Percentiles rank a stretch among this genome's conserved stretches.
Evolutionary conservation across 345 rosid species (phyloP).

Genomic region (Hibiscus trionum): DNA sequence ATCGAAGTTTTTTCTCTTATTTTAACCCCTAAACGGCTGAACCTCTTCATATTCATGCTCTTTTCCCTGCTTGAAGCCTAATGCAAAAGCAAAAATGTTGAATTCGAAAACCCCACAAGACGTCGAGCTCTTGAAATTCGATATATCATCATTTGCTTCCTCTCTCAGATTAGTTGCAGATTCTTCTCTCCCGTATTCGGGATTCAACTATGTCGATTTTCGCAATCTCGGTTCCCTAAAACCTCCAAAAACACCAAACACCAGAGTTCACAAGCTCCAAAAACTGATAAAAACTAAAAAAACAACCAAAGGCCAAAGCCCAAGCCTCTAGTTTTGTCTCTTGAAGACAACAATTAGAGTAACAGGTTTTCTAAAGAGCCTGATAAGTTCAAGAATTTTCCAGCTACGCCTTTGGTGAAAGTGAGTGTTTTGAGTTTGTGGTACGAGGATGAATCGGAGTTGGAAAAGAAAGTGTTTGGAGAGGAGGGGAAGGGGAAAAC

Average conservation of each 20-base stretch:
- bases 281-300: slow-evolving; percentile 1
- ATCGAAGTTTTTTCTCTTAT: too few species aligned
- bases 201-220: slow-evolving; percentile 68
- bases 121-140: slow-evolving; percentile 42
- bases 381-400: slow-evolving; percentile 47
- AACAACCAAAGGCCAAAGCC: slow-evolving; percentile 28
- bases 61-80: background rate
- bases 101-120: slow-evolving; percentile 21
- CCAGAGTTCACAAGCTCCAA: slow-evolving; percentile 11
- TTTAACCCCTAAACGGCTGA: too few species aligned
- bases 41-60: background rate
- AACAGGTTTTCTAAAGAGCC: background rate
- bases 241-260: slow-evolving; percentile 1
- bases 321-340: slow-evolving; percentile 50
- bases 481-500: slow-evolving; percentile 22
- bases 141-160: slow-evolving; percentile 71
- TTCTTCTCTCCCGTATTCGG: slow-evolving; percentile 45
- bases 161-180: slow-evolving; percentile 58
- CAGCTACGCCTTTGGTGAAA: slow-evolving; percentile 68
- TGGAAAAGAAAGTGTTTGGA: slow-evolving; percentile 66
- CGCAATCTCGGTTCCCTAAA: slow-evolving; percentile 36
- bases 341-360: slow-evolving; percentile 26
- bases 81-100: slow-evolving; percentile 23
- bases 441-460: slow-evolving; percentile 63
- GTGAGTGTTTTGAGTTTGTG: slow-evolving; percentile 60